Conservation (phyloP, 306 rosid genomes). For the Luffa aegyptiaca region DNA sequence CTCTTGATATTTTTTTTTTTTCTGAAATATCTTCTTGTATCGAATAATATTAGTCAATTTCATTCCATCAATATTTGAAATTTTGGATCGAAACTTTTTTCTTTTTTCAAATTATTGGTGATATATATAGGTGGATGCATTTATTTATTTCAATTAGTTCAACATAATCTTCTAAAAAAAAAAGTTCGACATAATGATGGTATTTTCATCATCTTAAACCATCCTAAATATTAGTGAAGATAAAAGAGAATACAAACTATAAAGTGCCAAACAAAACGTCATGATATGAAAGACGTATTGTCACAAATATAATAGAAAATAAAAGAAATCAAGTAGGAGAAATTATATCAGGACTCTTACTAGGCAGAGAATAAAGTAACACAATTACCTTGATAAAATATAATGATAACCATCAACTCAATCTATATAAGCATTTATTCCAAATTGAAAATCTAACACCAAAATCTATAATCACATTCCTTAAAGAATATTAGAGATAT, state of each 20-base stretch:
- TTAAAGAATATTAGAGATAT: neutral
- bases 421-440: neutral
- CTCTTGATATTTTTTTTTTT: neutral
- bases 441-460: neutral
- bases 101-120: neutral
- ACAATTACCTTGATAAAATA: neutral
- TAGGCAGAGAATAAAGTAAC: neutral
- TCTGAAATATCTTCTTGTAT: neutral
- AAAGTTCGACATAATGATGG: neutral
- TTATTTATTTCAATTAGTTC: neutral
- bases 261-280: neutral
- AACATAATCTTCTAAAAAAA: neutral
- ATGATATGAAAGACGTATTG: neutral
- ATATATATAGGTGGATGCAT: neutral
- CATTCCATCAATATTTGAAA: neutral
- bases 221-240: neutral
- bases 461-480: neutral
- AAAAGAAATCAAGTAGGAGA: neutral
- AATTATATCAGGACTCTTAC: neutral
- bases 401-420: neutral
- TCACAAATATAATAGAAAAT: neutral
- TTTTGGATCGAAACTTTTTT: neutral
- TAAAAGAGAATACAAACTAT: neutral
- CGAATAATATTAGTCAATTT: neutral
- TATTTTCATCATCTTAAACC: neutral